Evolutionary conservation across 768 basidiomycete species (phyloP), one percentile per base, ranked within the genome.

Genomic region (Boletus fagicola): DNA sequence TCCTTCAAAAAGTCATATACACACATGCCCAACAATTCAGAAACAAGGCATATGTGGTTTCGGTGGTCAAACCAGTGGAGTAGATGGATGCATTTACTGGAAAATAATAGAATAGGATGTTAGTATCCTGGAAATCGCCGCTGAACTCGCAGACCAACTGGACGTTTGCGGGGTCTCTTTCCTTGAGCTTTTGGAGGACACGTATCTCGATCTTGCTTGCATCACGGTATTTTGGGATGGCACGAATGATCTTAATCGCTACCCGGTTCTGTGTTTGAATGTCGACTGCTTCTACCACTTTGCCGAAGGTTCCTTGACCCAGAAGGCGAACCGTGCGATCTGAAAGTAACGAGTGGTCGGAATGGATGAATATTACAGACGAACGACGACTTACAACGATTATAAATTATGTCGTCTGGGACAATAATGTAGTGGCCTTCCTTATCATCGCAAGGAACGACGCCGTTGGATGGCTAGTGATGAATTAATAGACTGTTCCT

Each of bases 1-100:
- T 96, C 94, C 80, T 98, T 98, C 66, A 99, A 80, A 73, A 98
- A 99, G 71, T 99, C 97, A 69, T 98, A 99, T 18, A 99, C 91
- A 74, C 95, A 98, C 88, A 93, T 92, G 59, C 94, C 94, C 51
- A 98, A 80, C 24, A 99, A 81, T 69, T 97, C 94, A 5, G 94
- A 95, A 49, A 98, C 97, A 20, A 99, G 77, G 71, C 97, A 99
- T 64, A 98, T 94, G 73, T 99, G 97, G 76, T 97, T 97, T 64
- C 92, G 84, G 74, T 92, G 93, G 77, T 98, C 96, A 72, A 99
- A 98, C 84, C 87, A 92, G 65, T 93, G 84, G 52, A 94, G 77
- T 31, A 98, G 80, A 74, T 98, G 95, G 51, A 99, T 97, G 75
- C 97, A 99, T 87, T 98, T 97, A 72, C 97, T 98, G 15, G 44